Evolutionary conservation across 78 protist species (phyloP), one percentile per base, ranked within the genome.

Genomic region (Chrysochromulina tobinii): DNA sequence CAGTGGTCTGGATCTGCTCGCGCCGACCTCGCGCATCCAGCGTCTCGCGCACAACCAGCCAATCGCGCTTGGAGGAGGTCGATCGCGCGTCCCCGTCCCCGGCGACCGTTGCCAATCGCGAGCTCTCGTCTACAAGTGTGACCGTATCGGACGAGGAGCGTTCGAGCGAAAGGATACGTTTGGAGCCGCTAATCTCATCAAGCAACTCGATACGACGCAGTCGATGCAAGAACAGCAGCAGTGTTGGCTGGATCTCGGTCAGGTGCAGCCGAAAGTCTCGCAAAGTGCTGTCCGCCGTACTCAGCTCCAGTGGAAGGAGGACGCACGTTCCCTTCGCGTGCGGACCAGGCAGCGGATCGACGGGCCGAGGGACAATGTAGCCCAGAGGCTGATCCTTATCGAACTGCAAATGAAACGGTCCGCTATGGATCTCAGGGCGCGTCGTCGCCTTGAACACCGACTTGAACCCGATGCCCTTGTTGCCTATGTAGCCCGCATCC

Each of bases 381-480:
- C 92, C 94, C 48, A 93, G 50, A 12, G 83, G 2, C 23, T 18
- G 5, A 0, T 67, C 75, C 3, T 21, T 4, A 55, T 69, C 94
- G 69, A 95, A 94, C 38, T 0, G 20, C 54, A 95, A 89, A 57
- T 90, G 92, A 87, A 23, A 95, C 54, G 27, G 55, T 48, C 67
- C 2, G 20, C 88, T 68, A 87, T 77, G 92, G 18, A 95, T 12
- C 2, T 38, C 61, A 4, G 96, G 96, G 14, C 48, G 25, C 1
- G 5, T 0, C 6, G 95, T 20, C 58, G 94, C 91, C 12, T n/a
- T 51, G 92, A 95, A 95, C 12, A 93, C 95, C 12, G 87, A 57
- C 86, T 95, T 95, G 89, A 91, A 95, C 55, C 96, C 96, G 54
- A 95, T 94, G 58, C 96, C 96, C 61, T 95, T 95, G 61, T 90